Conservation (phyloP, 2,329 filamentous ascomycete species). For the Phoma herbarum region DNA sequence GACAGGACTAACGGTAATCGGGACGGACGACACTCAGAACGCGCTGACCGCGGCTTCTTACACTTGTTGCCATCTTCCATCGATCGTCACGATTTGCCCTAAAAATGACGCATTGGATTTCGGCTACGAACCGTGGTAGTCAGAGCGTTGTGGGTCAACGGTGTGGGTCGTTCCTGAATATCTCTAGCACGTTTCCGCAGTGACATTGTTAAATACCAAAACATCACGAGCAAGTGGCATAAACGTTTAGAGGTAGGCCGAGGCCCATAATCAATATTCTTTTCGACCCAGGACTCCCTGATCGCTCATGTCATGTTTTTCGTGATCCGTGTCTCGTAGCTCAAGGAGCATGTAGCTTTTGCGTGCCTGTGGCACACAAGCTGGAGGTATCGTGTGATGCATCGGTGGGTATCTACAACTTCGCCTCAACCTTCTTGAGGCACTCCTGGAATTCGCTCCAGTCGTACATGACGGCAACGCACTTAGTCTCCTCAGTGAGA, state of each 20-base stretch:
- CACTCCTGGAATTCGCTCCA: conserved; percentile 61
- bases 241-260: not conserved
- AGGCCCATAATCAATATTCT: conserved; percentile 12
- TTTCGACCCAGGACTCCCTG: conserved; percentile 28
- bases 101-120: conserved; percentile 1
- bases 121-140: not conserved
- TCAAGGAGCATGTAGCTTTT: conserved; percentile 24
- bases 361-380: conserved; percentile 23
- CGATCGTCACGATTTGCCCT: conserved; percentile 1
- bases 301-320: conserved; percentile 27
- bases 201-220: conserved; percentile 12
- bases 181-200: not conserved
- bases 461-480: conserved; percentile 60
- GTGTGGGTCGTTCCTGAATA: conserved; percentile 18
- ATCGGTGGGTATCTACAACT: conserved; percentile 39
- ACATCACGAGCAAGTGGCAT: conserved; percentile 11
- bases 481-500: conserved; percentile 59
- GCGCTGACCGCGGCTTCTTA: too few relatives aligned
- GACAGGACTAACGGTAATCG: too few relatives aligned
- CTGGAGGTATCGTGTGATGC: conserved; percentile 24
- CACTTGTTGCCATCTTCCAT: not conserved
- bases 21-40: not conserved
- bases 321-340: conserved; percentile 34
- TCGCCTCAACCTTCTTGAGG: conserved; percentile 59
- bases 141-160: conserved; percentile 6